These are phyloP conservation scores for Yamagishiella unicocca DNA, from an alignment of 139 green algal genomes.

Conservation along the genomic window DNA sequence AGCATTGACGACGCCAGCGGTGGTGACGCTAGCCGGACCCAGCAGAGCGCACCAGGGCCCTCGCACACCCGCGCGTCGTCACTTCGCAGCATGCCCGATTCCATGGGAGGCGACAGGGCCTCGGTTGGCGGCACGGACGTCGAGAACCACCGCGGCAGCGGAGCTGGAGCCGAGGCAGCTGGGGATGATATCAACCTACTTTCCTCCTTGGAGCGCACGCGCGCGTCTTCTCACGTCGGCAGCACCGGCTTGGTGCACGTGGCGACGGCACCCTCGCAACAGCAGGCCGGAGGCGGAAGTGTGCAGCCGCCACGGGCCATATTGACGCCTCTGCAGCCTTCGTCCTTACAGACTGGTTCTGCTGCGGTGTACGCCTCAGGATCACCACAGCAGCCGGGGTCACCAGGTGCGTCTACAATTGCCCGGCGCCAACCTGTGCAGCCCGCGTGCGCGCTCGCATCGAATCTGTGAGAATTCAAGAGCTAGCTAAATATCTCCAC, in stretches of 20 bases:
- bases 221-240: not conserved
- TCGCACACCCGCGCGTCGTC: no score
- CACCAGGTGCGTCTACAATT: constrained; percentile 15
- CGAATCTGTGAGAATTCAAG: no score
- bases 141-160: not conserved
- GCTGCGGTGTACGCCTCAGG: no score
- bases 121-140: not conserved
- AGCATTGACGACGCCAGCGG: not conserved
- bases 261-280: not conserved
- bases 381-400: not conserved
- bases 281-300: not conserved
- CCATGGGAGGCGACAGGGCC: not conserved
- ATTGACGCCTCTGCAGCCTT: constrained; percentile 11
- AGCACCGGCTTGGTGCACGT: not conserved
- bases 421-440: no score
- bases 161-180: not conserved
- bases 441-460: no score
- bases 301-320: not conserved
- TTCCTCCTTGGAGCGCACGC: not conserved
- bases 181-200: not conserved
- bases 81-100: no score
- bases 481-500: no score
- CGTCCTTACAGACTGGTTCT: not conserved
- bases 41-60: no score
- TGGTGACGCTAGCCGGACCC: not conserved